Base-by-base conservation (phyloP, 148 eudicot species). In the Fagopyrum esculentum region DNA sequence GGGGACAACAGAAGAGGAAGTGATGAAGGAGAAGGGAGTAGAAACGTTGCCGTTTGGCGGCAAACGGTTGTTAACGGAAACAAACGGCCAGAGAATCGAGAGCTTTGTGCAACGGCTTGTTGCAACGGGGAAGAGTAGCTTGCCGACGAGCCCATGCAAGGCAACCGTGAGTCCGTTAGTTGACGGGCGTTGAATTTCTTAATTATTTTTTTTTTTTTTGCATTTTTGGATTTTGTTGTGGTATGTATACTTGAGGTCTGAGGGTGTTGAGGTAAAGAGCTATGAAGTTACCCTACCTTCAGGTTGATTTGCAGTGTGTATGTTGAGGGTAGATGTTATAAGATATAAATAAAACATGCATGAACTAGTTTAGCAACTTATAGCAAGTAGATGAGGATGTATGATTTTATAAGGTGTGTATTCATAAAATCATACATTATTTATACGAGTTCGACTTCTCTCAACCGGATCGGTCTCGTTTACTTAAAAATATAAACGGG, bases 31-130 rank as follows among this genome's bases (percentile, higher is more conserved):
- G 77, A 85, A 83, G 76, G 94, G 89, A 0, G 86, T 92, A 2
- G 99, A 95, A 76, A 84, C 99, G 4, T 22, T 95, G 60, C 89
- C 98, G 48, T 95, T 95, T 73, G 97, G 99, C 71, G 99, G 94
- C n/a, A 95, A 95, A 70, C 88, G 94, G 72, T 73, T 95, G 55
- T 59, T 92, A 66, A 79, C 85, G 77, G 99, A 91, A 85, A 86
- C 92, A 0, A 95, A 95, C 77, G 91, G 90, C 54, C 80, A 90
- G 74, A 84, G 93, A 76, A 89, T 95, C 46, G 88, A 79, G 56
- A 74, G 72, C 6, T 87, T 95, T 12, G 98, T 82, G 76, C 96
- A 95, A 80, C 92, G 99, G 46, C 89, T 95, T 6, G 85, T 92
- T 70, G 70, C 86, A 5, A 77, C 81, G 0, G 10, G 79, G 72